A percentile compares a stretch with the other conserved stretches of the same genome.
Conservation (phyloP, 164 flowering plant genomes). For the Magnolia sinica region DNA sequence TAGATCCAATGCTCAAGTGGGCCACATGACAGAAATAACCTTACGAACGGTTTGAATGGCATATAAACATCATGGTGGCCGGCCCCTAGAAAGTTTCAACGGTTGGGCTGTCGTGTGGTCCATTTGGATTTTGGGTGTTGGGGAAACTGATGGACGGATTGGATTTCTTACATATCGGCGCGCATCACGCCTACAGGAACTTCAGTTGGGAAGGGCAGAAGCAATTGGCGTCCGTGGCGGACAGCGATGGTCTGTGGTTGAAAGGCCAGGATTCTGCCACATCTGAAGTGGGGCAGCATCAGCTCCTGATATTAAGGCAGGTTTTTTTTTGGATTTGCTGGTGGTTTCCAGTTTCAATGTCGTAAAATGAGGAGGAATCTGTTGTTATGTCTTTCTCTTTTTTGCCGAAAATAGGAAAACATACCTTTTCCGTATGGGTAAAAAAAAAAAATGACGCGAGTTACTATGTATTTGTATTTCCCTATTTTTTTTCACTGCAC, state of each 20-base stretch:
- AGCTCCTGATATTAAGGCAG: conserved; percentile 5
- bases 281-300: background rate
- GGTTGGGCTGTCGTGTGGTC: no score
- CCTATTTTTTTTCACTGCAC: no score
- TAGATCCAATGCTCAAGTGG: no score
- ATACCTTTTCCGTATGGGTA: background rate
- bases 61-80: no score
- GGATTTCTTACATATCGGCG: no score
- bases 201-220: no score
- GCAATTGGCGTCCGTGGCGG: background rate
- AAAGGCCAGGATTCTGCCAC: background rate
- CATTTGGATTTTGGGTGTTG: no score
- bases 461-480: background rate
- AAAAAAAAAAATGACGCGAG: background rate
- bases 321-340: conserved; percentile 2
- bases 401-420: background rate
- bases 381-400: background rate
- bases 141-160: no score
- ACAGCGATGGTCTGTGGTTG: background rate
- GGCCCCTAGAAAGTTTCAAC: no score
- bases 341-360: background rate
- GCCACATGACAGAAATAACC: no score
- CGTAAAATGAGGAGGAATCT: background rate
- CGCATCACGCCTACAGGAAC: no score
- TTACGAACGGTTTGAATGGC: no score